Evolutionary conservation across 208 protist species (phyloP).

Genomic region (Leishmania guyanensis): DNA sequence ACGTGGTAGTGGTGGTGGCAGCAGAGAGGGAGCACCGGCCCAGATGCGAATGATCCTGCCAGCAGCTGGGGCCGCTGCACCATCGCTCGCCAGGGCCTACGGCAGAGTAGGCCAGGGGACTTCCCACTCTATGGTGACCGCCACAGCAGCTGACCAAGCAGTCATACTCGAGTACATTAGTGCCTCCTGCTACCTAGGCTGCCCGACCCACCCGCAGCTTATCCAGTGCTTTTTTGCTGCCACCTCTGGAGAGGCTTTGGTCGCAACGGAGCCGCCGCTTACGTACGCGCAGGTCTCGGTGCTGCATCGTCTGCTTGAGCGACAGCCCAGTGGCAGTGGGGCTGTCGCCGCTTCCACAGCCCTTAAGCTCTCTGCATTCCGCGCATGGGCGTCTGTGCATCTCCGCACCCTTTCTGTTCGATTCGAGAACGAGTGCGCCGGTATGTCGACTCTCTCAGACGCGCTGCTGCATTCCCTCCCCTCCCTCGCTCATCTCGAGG

Average conservation of each 20-base stretch:
- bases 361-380: background rate
- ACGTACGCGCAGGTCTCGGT: conserved; percentile 15
- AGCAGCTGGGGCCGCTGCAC: background rate
- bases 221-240: conserved; percentile 9
- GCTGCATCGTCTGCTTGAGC: conserved; percentile 3
- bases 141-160: conserved; percentile 1
- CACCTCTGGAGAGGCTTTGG: conserved; percentile 1
- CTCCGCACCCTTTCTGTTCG: conserved; percentile 10
- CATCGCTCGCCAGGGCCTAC: background rate
- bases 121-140: background rate
- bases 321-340: background rate
- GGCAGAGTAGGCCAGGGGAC: background rate
- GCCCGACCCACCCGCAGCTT: conserved; percentile 14
- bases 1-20: conserved; percentile 4
- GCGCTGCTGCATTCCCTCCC: conserved; percentile 11
- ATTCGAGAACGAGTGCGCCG: conserved; percentile 9
- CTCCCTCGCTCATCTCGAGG: background rate
- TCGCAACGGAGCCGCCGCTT: conserved; percentile 13
- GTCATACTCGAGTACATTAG: conserved; percentile 11
- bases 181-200: conserved; percentile 10
- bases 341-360: background rate
- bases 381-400: conserved; percentile 1
- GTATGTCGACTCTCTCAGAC: background rate
- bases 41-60: background rate
- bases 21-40: background rate